Evolutionary conservation across 75 land plant species (phyloP), one percentile per base, ranked within the genome.

Genomic region (Selaginella moellendorffii): DNA sequence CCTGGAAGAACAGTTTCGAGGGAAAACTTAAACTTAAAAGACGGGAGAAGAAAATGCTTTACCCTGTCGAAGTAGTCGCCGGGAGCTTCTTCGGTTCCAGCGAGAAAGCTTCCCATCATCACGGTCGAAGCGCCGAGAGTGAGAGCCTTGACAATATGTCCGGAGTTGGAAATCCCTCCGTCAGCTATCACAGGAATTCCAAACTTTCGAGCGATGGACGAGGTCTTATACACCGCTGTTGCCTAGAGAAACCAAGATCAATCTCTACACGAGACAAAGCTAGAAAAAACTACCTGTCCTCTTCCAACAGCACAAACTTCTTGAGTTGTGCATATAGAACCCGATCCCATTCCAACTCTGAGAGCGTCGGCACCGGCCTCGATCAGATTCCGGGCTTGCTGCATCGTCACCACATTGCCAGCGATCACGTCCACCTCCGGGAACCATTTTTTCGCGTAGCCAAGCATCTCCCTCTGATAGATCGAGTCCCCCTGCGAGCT

Each of bases 341-440:
- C 98, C 23, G 98, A 93, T 5, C 98, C 98, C 98, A 93, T 93
- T 27, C 98, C 98, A n/a, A 93, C 90, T 28, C 98, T 68, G 68
- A 93, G 71, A 1, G 81, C 98, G 75, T 93, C 98, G 5, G 82
- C 96, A 0, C 96, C 98, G 1, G 87, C 97, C 53, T 82, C 76
- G 36, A 95, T 82, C 75, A 95, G 69, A 67, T 89, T 89, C 60
- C 83, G 68, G 5, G 99, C 90, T 70, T 95, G 99, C 54, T 72
- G 69, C 17, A 63, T 54, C 0, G 90, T 83, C 24, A 83, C 96
- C 21, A 93, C 87, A 69, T 93, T 95, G 14, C 96, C 85, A 27
- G 81, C 85, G 61, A 95, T 84, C 53, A 89, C 85, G 77, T 95
- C 99, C 59, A 95, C 14, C 17, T 72, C 79, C 0, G 96, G 85